These are phyloP conservation scores for Kuraishia hungarica DNA, from an alignment of 805 yeast genomes.

Conservation along the genomic window DNA sequence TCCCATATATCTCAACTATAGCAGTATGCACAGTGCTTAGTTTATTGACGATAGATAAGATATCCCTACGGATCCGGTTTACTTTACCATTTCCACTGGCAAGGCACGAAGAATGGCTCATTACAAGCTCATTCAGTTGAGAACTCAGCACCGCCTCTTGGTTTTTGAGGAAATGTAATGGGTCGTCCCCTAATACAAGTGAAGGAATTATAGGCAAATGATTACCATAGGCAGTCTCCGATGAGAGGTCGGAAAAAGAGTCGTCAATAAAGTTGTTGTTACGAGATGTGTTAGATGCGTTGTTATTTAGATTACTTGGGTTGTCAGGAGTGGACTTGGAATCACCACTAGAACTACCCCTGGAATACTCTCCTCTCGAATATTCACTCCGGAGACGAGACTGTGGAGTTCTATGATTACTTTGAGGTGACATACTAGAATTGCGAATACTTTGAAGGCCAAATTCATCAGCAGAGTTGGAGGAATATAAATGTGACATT, in stretches of 20 bases:
- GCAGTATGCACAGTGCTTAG: constrained; percentile 35
- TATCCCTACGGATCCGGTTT: constrained; percentile 17
- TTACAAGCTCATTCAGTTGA: constrained; percentile 16
- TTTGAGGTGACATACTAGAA: neutral
- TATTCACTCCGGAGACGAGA: neutral
- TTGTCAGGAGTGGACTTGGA: neutral
- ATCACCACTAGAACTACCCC: neutral
- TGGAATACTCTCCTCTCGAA: too few species aligned
- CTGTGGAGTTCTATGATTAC: neutral
- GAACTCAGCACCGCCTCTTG: constrained; percentile 17
- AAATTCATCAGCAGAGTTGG: neutral
- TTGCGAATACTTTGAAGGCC: neutral
- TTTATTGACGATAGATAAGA: constrained; percentile 23
- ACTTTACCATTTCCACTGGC: constrained; percentile 26
- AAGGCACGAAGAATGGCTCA: constrained; percentile 20
- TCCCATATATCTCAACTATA: constrained; percentile 34
- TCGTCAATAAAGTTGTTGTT: neutral
- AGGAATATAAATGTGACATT: neutral
- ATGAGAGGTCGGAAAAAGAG: neutral
- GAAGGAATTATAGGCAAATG: constrained; percentile 4
- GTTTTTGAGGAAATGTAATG: constrained; percentile 23
- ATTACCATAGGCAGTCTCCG: neutral
- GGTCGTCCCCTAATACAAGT: constrained; percentile 14
- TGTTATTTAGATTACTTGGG: neutral
- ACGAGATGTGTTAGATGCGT: neutral